phyloP scores from a whole-genome alignment of 768 basidiomycete species.

The Hortiboletus campestris region DNA sequence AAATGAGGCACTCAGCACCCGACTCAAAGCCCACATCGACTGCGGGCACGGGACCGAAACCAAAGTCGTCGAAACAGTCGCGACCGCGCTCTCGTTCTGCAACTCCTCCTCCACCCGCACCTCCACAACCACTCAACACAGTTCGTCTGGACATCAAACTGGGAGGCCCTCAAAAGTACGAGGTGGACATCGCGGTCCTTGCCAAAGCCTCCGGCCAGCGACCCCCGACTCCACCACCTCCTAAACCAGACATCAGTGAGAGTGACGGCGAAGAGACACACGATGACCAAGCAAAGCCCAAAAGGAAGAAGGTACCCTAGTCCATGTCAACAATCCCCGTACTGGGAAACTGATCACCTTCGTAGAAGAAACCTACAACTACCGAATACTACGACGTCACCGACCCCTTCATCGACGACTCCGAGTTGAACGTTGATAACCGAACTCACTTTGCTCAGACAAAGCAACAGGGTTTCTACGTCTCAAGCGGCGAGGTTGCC shows the following conservation, averaged over 20 bases:
- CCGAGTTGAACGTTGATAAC: conserved; percentile 86
- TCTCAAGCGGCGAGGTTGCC: conserved; percentile 84
- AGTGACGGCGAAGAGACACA: conserved; percentile 49
- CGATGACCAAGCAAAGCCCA: conserved; percentile 33
- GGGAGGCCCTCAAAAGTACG: conserved; percentile 73
- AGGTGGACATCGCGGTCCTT: conserved; percentile 59
- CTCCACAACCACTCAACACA: conserved; percentile 54
- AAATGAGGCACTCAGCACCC: conserved; percentile 26
- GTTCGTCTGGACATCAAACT: conserved; percentile 67
- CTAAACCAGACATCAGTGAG: conserved; percentile 53
- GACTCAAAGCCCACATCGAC: conserved; percentile 29
- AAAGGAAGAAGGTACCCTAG: conserved; percentile 38
- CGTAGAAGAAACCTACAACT: conserved; percentile 48
- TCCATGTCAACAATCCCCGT: conserved; percentile 7
- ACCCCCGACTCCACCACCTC: conserved; percentile 50
- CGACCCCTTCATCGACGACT: conserved; percentile 98
- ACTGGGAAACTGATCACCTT: conserved; percentile 4
- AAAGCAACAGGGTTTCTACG: conserved; percentile 91
- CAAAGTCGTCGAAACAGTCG: conserved; percentile 48
- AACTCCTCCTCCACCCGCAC: conserved; percentile 42
- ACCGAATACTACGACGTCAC: conserved; percentile 85
- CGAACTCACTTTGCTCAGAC: conserved; percentile 90
- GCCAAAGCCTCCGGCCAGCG: conserved; percentile 68
- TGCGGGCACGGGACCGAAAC: conserved; percentile 42
- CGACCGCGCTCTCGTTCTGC: conserved; percentile 55